These are phyloP conservation scores for Ganoderma lucidum DNA, from an alignment of 1,284 basidiomycete species.

Conservation along the genomic window DNA sequence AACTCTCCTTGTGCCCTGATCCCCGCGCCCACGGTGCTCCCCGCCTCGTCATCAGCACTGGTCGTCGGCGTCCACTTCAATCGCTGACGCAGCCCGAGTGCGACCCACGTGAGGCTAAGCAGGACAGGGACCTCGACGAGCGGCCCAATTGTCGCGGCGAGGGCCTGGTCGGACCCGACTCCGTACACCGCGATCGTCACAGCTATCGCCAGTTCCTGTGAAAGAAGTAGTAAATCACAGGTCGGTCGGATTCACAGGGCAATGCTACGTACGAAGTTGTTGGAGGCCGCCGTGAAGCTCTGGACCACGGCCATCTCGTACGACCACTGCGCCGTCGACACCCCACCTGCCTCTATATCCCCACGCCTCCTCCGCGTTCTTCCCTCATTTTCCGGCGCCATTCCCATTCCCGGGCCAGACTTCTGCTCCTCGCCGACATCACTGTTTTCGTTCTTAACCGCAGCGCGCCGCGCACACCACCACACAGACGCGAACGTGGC, in stretches of 20 bases:
- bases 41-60: neutral
- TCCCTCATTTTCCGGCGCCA: no score
- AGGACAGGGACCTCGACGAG: conserved; percentile 85
- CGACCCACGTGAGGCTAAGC: conserved; percentile 75
- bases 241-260: neutral
- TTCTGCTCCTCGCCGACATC: conserved; percentile 22
- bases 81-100: conserved; percentile 59
- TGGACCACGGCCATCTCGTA: conserved; percentile 80
- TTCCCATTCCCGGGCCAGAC: neutral
- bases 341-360: conserved; percentile 9
- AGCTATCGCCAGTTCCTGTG: conserved; percentile 83
- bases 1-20: neutral
- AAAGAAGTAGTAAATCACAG: neutral
- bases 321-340: conserved; percentile 46
- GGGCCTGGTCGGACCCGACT: conserved; percentile 74
- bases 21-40: neutral
- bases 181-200: conserved; percentile 85
- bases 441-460: neutral
- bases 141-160: conserved; percentile 83
- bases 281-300: conserved; percentile 65
- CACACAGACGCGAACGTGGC: conserved; percentile 66
- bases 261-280: conserved; percentile 56
- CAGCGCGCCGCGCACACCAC: conserved; percentile 44
- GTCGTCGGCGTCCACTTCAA: conserved; percentile 51
- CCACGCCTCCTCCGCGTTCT: conserved; percentile 5